A percentile compares a stretch with the other conserved stretches of the same genome.
Evolutionary conservation across 805 yeast genomes (phyloP).

Genomic region (Candida corydali): DNA sequence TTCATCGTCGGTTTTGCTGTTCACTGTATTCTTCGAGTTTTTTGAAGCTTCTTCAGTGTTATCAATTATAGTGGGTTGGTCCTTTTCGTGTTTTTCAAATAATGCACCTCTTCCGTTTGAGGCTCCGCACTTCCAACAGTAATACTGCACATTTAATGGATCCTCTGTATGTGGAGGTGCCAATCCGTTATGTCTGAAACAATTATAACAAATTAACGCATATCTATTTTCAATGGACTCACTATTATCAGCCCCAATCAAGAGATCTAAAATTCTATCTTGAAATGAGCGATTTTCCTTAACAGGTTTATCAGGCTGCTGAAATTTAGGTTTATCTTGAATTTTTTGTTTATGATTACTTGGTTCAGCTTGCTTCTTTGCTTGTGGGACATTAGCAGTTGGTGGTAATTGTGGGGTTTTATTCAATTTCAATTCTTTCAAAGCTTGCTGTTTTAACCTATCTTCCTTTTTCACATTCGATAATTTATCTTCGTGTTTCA

Average conservation of each 20-base stretch:
- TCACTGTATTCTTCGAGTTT: too few species aligned
- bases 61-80: neutral
- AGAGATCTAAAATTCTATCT: constrained; percentile 34
- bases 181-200: constrained; percentile 71
- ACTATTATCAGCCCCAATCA: constrained; percentile 55
- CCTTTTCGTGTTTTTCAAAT: constrained; percentile 1
- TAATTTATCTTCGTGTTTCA: too few species aligned
- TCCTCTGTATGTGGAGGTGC: constrained; percentile 63
- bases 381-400: neutral
- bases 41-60: too few species aligned
- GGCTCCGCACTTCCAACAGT: constrained; percentile 64
- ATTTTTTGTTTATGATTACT: constrained; percentile 1
- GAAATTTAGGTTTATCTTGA: neutral
- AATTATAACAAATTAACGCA: constrained; percentile 69
- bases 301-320: neutral
- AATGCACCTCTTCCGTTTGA: constrained; percentile 25
- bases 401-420: constrained; percentile 9
- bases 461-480: neutral
- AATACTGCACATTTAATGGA: constrained; percentile 49
- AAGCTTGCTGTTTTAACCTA: constrained; percentile 1
- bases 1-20: too few species aligned
- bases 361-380: neutral
- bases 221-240: constrained; percentile 57
- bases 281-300: constrained; percentile 20
- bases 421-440: constrained; percentile 5